phyloP scores from a whole-genome alignment of 495 filamentous ascomycete species.

The Saxophila tyrrhenica region DNA sequence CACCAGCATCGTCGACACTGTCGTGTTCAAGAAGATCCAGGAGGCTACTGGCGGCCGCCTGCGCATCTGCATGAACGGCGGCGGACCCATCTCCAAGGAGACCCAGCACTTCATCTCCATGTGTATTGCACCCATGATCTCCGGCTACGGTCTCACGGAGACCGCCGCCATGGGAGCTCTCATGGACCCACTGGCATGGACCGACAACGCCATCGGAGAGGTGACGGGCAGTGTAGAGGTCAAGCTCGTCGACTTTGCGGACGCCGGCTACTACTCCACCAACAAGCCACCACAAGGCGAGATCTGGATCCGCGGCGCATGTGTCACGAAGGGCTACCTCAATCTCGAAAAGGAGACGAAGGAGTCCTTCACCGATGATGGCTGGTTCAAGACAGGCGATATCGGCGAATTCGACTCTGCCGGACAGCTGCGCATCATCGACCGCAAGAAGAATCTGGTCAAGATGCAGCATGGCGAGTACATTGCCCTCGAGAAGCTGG shows the following conservation, averaged over 20 bases:
- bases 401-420: constrained; percentile 80
- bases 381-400: constrained; percentile 94
- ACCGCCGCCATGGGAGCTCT: constrained; percentile 88
- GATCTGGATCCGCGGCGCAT: constrained; percentile 78
- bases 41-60: constrained; percentile 33
- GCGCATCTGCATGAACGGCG: constrained; percentile 35
- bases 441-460: constrained; percentile 96
- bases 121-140: constrained; percentile 35
- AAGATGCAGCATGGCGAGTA: constrained; percentile 97
- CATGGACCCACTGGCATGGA: constrained; percentile 86
- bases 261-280: constrained; percentile 79
- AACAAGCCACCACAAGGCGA: constrained; percentile 92
- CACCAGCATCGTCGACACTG: constrained; percentile 35
- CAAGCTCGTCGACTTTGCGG: constrained; percentile 91
- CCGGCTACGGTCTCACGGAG: constrained; percentile 92
- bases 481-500: constrained; percentile 97
- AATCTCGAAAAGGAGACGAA: constrained; percentile 77
- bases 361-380: constrained; percentile 59
- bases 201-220: constrained; percentile 65
- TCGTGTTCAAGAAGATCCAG: constrained; percentile 37
- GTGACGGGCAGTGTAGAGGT: constrained; percentile 73
- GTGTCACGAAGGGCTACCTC: constrained; percentile 64
- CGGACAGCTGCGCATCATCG: constrained; percentile 79
- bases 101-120: constrained; percentile 36
- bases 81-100: constrained; percentile 34